A percentile compares a stretch with the other conserved stretches of the same genome.
Evolutionary conservation across 1,139 yeast species (phyloP).

Genomic region (Taphrina deformans): DNA sequence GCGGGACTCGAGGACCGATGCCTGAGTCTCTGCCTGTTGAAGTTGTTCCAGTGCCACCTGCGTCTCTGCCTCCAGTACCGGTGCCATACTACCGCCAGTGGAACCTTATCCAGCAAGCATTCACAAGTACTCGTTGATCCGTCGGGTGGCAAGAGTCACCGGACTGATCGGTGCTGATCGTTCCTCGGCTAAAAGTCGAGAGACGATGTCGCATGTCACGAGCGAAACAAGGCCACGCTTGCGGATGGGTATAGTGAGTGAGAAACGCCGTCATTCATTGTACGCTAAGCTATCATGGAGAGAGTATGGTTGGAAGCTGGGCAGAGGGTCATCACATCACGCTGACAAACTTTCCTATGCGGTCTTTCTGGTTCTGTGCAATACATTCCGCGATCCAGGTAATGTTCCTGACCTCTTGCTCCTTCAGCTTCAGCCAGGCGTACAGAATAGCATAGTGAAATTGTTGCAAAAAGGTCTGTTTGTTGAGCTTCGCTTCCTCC

Average conservation of each 20-base stretch:
- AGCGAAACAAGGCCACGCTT: no score
- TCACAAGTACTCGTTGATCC: no score
- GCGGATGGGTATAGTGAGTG: no score
- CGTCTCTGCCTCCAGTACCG: slow-evolving; percentile 9
- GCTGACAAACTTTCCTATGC: slow-evolving; percentile 48
- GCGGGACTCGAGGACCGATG: slow-evolving; percentile 11
- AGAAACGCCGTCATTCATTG: slow-evolving; percentile 1
- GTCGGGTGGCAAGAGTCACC: no score
- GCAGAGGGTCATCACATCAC: slow-evolving; percentile 43
- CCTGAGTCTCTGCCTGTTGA: slow-evolving; percentile 18
- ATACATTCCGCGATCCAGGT: slow-evolving; percentile 98
- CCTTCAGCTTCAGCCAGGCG: slow-evolving; percentile 95
- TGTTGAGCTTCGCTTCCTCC: slow-evolving; percentile 87
- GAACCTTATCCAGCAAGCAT: no score
- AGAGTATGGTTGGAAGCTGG: not conserved
- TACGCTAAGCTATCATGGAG: slow-evolving; percentile 1
- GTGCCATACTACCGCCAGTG: slow-evolving; percentile 1
- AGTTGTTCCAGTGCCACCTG: slow-evolving; percentile 1
- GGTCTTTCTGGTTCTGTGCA: slow-evolving; percentile 52
- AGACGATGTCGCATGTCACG: no score
- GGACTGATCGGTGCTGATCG: not conserved
- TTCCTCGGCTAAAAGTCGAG: not conserved
- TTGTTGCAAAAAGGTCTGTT: slow-evolving; percentile 83
- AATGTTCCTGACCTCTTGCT: slow-evolving; percentile 93
- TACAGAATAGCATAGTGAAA: slow-evolving; percentile 86